These are phyloP conservation scores for Lasiodiplodia theobromae DNA, from an alignment of 2,329 filamentous ascomycete genomes.

Conservation along the genomic window DNA sequence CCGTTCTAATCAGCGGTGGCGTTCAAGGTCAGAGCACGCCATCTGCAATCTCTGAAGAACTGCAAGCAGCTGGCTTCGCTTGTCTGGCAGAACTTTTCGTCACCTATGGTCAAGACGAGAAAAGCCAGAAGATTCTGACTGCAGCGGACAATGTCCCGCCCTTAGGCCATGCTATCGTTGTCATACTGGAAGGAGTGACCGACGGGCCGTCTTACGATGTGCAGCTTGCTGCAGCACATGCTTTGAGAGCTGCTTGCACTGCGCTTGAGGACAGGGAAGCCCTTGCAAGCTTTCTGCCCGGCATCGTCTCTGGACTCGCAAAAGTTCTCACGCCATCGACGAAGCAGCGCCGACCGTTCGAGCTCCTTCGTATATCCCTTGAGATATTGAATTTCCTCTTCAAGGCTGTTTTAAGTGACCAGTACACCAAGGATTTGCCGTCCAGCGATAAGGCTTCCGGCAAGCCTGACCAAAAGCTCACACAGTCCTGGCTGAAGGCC, in stretches of 20 bases:
- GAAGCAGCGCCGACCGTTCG: constrained; percentile 65
- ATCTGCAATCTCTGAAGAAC: constrained; percentile 70
- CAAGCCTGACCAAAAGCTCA: constrained; percentile 49
- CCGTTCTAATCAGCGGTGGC: constrained; percentile 78
- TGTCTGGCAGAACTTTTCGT: constrained; percentile 73
- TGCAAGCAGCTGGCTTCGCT: constrained; percentile 72
- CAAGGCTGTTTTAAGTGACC: constrained; percentile 56
- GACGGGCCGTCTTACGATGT: constrained; percentile 71
- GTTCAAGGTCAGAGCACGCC: constrained; percentile 62
- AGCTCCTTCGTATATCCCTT: constrained; percentile 70
- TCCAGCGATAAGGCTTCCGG: constrained; percentile 32
- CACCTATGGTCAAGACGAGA: constrained; percentile 59
- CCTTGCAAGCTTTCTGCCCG: constrained; percentile 85
- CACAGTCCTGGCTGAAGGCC: constrained; percentile 75
- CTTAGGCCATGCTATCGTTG: constrained; percentile 81
- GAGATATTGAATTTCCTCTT: constrained; percentile 61
- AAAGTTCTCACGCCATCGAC: constrained; percentile 75
- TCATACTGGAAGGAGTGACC: constrained; percentile 76
- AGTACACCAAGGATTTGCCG: constrained; percentile 42
- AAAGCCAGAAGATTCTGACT: constrained; percentile 59
- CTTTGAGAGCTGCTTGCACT: constrained; percentile 67
- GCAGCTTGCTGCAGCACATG: constrained; percentile 72
- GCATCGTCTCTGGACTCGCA: constrained; percentile 81
- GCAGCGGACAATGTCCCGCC: constrained; percentile 72
- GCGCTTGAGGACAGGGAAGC: constrained; percentile 76